Evolutionary conservation across 208 protist genomes (phyloP).

Genomic region (Wallacemonas rigidus): DNA sequence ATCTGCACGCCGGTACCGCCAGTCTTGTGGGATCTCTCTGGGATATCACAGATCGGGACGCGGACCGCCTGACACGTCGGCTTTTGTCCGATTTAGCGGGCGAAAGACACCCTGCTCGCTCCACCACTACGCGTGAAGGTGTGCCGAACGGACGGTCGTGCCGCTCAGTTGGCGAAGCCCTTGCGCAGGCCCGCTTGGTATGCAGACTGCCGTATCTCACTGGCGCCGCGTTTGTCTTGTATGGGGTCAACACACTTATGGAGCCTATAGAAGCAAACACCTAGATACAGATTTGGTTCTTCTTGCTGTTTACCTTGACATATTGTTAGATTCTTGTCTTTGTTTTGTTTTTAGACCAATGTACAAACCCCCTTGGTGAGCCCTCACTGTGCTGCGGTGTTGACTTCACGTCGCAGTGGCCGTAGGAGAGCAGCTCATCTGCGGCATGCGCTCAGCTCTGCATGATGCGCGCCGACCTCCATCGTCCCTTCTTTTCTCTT

Average conservation of each 20-base stretch:
- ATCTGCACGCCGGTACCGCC: conserved; percentile 66
- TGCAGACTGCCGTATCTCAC: conserved; percentile 68
- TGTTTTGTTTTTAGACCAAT: too few relatives aligned
- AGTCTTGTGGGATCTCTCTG: conserved; percentile 69
- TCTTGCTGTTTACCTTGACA: neutral
- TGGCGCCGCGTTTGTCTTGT: conserved; percentile 54
- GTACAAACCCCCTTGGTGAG: too few relatives aligned
- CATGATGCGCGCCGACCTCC: too few relatives aligned
- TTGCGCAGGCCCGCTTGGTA: conserved; percentile 41
- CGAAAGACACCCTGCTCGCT: neutral
- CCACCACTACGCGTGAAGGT: neutral
- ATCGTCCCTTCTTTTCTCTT: too few relatives aligned
- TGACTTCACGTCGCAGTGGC: too few relatives aligned
- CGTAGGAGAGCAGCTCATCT: too few relatives aligned
- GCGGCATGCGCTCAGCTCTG: too few relatives aligned
- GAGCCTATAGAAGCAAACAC: neutral
- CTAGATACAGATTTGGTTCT: conserved; percentile 1
- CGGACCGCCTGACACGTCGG: conserved; percentile 63
- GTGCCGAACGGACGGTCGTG: neutral
- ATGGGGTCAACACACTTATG: conserved; percentile 46
- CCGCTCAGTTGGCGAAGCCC: conserved; percentile 46
- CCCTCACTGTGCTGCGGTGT: too few relatives aligned
- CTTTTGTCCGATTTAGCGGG: conserved; percentile 25
- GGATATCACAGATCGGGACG: conserved; percentile 83
- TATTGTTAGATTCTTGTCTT: neutral